Conservation (phyloP, 441 rosid genomes). For the Syzygium malaccense region DNA sequence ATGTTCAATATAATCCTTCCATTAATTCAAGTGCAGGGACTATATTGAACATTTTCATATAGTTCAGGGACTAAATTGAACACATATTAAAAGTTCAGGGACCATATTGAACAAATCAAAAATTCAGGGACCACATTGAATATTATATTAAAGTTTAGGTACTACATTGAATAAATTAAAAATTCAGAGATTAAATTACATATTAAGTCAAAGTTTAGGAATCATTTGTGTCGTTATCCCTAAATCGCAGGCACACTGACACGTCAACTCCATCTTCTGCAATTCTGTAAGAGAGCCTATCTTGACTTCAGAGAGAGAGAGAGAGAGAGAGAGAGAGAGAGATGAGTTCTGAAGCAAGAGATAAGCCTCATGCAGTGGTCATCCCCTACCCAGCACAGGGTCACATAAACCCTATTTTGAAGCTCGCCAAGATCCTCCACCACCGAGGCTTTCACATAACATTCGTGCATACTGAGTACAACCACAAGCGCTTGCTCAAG, state of each 20-base stretch:
- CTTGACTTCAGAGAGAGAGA: background rate
- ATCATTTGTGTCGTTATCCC: no score
- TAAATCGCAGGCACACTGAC: background rate
- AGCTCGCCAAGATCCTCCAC: constrained; percentile 21
- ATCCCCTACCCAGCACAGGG: constrained; percentile 28
- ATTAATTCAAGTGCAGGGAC: no score
- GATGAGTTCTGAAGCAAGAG: background rate
- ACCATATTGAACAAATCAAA: no score
- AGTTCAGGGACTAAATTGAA: no score
- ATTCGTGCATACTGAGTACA: constrained; percentile 21
- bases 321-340: background rate
- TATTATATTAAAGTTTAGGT: no score
- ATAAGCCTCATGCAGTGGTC: constrained; percentile 15
- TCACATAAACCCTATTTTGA: constrained; percentile 25
- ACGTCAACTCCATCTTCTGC: background rate
- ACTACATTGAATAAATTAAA: no score
- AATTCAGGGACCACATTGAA: no score
- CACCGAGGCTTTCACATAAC: constrained; percentile 21
- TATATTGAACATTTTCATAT: no score
- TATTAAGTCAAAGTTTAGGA: no score
- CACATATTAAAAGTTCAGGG: no score
- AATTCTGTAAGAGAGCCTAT: background rate
- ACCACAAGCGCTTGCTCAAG: constrained; percentile 14
- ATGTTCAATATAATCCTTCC: no score
- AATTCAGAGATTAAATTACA: no score